Conservation (phyloP, 805 yeast genomes). For the Candida endomychidarum region DNA sequence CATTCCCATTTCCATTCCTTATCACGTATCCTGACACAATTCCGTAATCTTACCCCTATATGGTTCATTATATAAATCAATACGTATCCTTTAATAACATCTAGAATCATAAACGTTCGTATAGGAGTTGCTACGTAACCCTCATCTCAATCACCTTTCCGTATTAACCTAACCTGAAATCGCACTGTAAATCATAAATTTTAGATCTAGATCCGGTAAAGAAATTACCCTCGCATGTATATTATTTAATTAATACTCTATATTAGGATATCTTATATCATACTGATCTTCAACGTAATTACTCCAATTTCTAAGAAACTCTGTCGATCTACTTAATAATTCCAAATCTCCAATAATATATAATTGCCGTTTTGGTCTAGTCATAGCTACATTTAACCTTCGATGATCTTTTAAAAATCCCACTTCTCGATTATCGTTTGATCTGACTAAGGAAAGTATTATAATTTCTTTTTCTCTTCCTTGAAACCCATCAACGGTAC, state of each 20-base stretch:
- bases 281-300: conserved; percentile 64
- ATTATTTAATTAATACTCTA: conserved; percentile 3
- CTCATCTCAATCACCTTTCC: too few species aligned
- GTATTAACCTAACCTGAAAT: too few species aligned
- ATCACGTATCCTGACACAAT: too few species aligned
- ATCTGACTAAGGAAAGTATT: conserved; percentile 75
- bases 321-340: conserved; percentile 46
- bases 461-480: conserved; percentile 93
- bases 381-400: conserved; percentile 89
- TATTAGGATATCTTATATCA: conserved; percentile 62
- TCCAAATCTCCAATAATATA: conserved; percentile 88
- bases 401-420: conserved; percentile 81
- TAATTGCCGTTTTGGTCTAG: conserved; percentile 82
- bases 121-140: too few species aligned
- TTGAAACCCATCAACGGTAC: conserved; percentile 95
- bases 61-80: too few species aligned
- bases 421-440: conserved; percentile 66
- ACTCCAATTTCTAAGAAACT: conserved; percentile 65
- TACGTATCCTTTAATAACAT: too few species aligned
- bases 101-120: too few species aligned
- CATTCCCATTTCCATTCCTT: too few species aligned
- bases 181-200: not conserved
- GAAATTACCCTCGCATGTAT: not conserved
- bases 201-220: conserved; percentile 1
- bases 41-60: too few species aligned